Conservation (phyloP, 78 protist genomes). For the Emiliania huxleyi region DNA sequence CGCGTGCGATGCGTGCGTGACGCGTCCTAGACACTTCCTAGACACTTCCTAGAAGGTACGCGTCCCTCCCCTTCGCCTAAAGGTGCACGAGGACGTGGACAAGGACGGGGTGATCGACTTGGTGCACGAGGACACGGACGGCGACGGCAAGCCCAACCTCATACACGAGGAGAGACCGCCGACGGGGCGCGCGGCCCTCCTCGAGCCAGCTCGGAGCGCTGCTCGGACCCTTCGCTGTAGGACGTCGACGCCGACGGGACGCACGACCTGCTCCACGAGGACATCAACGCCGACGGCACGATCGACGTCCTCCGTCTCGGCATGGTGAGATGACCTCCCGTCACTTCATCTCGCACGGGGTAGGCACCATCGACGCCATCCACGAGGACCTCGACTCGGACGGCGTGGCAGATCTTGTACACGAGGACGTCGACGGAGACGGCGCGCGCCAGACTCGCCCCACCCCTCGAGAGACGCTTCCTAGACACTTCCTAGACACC, state of each 20-base stretch:
- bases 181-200: too few relatives aligned
- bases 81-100: constrained; percentile 22
- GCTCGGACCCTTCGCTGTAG: too few relatives aligned
- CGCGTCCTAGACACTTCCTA: too few relatives aligned
- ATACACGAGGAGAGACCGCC: neutral
- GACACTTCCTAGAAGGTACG: too few relatives aligned
- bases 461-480: too few relatives aligned
- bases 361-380: constrained; percentile 11
- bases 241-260: neutral
- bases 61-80: too few relatives aligned
- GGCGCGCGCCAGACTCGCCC: neutral
- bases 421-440: constrained; percentile 7
- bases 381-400: neutral
- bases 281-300: neutral
- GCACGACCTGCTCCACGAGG: neutral
- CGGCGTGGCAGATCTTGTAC: neutral
- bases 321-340: too few relatives aligned
- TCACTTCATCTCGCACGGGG: too few relatives aligned
- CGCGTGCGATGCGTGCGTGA: too few relatives aligned
- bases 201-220: too few relatives aligned
- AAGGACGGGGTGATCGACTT: neutral
- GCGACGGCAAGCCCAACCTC: neutral
- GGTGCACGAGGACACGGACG: constrained; percentile 12
- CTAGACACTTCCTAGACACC: too few relatives aligned
- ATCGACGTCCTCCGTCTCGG: too few relatives aligned